Evolutionary conservation across 75 land plant species (phyloP), one percentile per base, ranked within the genome.

Genomic region (Pinus albicaulis): DNA sequence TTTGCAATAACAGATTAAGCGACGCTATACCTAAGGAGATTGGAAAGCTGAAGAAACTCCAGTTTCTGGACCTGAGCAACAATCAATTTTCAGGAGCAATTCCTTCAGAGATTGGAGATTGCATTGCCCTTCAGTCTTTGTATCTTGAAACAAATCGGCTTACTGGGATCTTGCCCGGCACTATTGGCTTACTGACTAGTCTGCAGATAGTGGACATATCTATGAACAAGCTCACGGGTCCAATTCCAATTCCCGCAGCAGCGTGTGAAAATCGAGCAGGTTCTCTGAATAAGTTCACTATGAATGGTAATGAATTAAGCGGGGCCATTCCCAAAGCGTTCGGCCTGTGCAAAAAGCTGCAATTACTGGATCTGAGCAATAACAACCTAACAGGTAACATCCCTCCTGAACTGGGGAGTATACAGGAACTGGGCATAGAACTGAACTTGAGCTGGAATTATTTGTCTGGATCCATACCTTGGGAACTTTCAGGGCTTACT

Each of bases 401-500:
- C 31, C 96, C 98, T 34, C 64, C 80, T 6, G 83, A 80, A 38
- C 2, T 95, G 19, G 96, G 98, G 12, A 79, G 76, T 17, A 76
- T 95, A 31, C 90, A 86, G 25, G 72, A 86, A 16, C 82, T 95
- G 26, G 83, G 83, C 68, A 90, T 92, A 22, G 84, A 85, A 20
- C 81, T 95, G 63, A 94, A 95, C 79, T 82, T 95, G 68, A 92
- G 95, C 86, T 76, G 78, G 68, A 95, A 95, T 80, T 59, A 78
- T 34, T 76, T 95, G 7, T 66, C 87, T 12, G 98, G 98, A 13
- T 56, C 76, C 26, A 76, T 95, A 20, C 98, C 98, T 0, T 28
- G 71, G 41, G 91, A 88, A 70, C 82, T 93, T 34, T 73, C 85
- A 6, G 74, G 77, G 3, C 84, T 96, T 13, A 44, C n/a, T 8